phyloP scores from a whole-genome alignment of 2,329 filamentous ascomycete genomes.

The Pestalotiopsis sp. region DNA sequence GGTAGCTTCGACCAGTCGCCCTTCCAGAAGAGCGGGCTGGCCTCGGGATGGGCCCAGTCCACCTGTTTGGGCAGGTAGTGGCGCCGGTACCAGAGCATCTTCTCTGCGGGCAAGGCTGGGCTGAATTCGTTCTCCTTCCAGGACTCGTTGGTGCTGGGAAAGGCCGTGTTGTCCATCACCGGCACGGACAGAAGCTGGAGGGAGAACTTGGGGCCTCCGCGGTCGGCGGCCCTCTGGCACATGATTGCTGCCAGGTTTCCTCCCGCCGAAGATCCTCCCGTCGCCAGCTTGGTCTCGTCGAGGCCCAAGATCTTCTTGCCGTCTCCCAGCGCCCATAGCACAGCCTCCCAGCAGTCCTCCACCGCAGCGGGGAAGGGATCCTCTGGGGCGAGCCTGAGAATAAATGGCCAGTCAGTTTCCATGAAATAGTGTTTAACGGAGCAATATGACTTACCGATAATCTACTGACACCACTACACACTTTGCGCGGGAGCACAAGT shows the following conservation, averaged over 20 bases:
- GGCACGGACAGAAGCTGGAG: constrained; percentile 59
- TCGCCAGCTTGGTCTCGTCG: constrained; percentile 46
- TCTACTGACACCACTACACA: constrained; percentile 59
- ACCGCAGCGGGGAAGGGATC: constrained; percentile 58
- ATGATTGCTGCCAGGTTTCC: constrained; percentile 55
- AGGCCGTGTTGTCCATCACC: constrained; percentile 60
- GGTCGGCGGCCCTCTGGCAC: constrained; percentile 49
- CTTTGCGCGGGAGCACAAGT: constrained; percentile 50
- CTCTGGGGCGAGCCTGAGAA: constrained; percentile 54
- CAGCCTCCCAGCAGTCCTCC: constrained; percentile 58
- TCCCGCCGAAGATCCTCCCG: constrained; percentile 53
- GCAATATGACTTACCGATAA: constrained; percentile 43
- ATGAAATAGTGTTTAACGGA: background rate
- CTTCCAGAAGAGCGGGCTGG: constrained; percentile 54
- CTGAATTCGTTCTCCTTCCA: constrained; percentile 54
- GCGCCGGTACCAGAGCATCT: constrained; percentile 64
- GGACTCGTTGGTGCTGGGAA: constrained; percentile 42
- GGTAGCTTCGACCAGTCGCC: constrained; percentile 54
- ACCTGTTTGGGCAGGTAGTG: constrained; percentile 54
- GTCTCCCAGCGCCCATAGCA: constrained; percentile 45
- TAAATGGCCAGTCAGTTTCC: background rate
- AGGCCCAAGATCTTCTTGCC: constrained; percentile 36
- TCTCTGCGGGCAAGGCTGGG: constrained; percentile 54
- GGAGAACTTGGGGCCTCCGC: constrained; percentile 36
- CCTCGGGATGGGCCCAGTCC: constrained; percentile 52